phyloP scores from a whole-genome alignment of 371 early-diverging fungal species.

The Mortierella sp. region DNA sequence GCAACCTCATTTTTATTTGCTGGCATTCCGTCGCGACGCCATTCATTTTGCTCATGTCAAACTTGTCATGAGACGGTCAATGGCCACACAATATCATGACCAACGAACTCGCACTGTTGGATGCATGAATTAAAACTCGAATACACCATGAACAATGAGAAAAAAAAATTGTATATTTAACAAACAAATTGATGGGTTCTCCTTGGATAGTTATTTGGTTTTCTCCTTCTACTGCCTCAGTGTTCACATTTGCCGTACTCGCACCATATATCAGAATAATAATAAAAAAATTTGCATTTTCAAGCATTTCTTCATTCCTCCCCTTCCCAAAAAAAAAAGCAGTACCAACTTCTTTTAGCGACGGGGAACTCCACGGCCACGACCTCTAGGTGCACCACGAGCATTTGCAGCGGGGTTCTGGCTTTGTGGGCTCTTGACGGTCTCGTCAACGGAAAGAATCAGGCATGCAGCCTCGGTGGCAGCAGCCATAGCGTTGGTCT shows the following conservation, averaged over 20 bases:
- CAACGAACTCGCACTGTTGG: too few species aligned
- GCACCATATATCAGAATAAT: too few species aligned
- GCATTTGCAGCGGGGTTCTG: constrained; percentile 72
- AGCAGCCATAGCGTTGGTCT: constrained; percentile 96
- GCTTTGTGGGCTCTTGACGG: constrained; percentile 83
- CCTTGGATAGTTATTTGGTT: neutral
- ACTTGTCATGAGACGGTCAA: too few species aligned
- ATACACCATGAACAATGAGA: too few species aligned
- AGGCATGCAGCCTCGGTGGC: constrained; percentile 98
- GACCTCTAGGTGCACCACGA: constrained; percentile 64
- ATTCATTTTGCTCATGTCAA: too few species aligned
- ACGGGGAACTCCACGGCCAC: constrained; percentile 75
- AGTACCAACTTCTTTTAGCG: constrained; percentile 56
- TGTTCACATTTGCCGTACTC: too few species aligned
- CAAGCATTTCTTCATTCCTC: neutral
- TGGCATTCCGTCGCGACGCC: too few species aligned
- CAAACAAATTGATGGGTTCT: constrained; percentile 2
- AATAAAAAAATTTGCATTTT: neutral
- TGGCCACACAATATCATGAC: too few species aligned
- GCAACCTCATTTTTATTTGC: too few species aligned
- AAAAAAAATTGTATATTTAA: constrained; percentile 1
- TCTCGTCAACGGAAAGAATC: constrained; percentile 97
- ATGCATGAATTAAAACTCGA: too few species aligned
- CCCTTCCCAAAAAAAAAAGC: neutral
- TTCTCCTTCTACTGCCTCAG: neutral